Evolutionary conservation across 2,329 filamentous ascomycete genomes (phyloP).

Genomic region (Neocatenulostroma microsporum): DNA sequence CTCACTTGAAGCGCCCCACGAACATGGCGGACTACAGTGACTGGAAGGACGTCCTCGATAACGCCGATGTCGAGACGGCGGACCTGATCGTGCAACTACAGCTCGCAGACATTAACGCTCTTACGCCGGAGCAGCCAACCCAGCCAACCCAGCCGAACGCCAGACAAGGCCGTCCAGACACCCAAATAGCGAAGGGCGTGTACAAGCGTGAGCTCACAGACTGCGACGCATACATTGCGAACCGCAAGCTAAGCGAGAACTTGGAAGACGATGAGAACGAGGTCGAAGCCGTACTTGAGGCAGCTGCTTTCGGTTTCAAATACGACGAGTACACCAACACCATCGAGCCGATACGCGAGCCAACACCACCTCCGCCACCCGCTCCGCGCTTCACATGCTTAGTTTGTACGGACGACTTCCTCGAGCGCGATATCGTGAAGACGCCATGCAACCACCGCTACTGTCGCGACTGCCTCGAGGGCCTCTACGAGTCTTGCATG

Average conservation of each 20-base stretch:
- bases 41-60: conserved; percentile 3
- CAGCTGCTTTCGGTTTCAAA: neutral
- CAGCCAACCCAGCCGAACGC: neutral
- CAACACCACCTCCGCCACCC: neutral
- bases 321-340: neutral
- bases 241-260: conserved; percentile 9
- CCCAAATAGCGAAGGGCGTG: too few relatives aligned
- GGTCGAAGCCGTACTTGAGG: neutral
- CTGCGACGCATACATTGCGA: conserved; percentile 9
- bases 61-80: conserved; percentile 5
- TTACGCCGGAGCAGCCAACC: neutral
- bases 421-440: neutral
- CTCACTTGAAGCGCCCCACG: too few relatives aligned
- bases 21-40: neutral
- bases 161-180: too few relatives aligned
- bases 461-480: conserved; percentile 41
- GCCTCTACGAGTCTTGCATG: conserved; percentile 37
- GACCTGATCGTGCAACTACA: conserved; percentile 5
- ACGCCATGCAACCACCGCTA: conserved; percentile 28
- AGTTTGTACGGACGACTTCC: conserved; percentile 1
- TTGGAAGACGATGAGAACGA: neutral
- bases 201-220: conserved; percentile 15
- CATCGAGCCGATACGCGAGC: neutral
- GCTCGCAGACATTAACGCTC: neutral
- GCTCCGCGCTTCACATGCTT: neutral